These are phyloP conservation scores for Botrytis fragariae DNA, from an alignment of 2,329 filamentous ascomycete genomes.

Conservation along the genomic window DNA sequence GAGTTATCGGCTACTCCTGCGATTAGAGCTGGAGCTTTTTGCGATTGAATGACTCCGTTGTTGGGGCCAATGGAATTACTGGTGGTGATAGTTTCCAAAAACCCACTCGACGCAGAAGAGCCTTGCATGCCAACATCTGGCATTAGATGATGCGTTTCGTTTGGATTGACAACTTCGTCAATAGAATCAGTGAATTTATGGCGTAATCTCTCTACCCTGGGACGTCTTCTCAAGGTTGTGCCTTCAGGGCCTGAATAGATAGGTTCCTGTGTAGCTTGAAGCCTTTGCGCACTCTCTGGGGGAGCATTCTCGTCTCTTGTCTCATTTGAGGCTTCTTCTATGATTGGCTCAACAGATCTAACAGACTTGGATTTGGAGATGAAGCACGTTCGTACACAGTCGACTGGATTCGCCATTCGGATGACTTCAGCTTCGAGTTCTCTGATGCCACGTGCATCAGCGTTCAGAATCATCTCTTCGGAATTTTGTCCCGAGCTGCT, in stretches of 20 bases:
- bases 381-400: not conserved
- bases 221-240: not conserved
- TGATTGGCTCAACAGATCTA: not conserved
- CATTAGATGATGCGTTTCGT: too few species aligned
- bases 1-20: not conserved
- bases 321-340: not conserved
- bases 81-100: not conserved
- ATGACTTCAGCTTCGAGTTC: not conserved
- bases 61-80: not conserved
- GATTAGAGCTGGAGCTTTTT: not conserved
- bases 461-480: not conserved
- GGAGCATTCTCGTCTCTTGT: too few species aligned
- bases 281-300: not conserved
- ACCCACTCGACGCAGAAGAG: not conserved
- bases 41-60: not conserved
- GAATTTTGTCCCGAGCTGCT: not conserved
- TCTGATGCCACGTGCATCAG: not conserved
- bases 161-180: too few species aligned
- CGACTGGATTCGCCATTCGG: not conserved
- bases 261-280: fast-evolving
- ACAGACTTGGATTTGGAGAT: not conserved
- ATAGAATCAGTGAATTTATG: fast-evolving
- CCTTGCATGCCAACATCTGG: not conserved
- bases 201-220: too few species aligned
- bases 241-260: not conserved